phyloP scores from a whole-genome alignment of 108 stramenopile genomes.

The Schizochytrium sp. region DNA sequence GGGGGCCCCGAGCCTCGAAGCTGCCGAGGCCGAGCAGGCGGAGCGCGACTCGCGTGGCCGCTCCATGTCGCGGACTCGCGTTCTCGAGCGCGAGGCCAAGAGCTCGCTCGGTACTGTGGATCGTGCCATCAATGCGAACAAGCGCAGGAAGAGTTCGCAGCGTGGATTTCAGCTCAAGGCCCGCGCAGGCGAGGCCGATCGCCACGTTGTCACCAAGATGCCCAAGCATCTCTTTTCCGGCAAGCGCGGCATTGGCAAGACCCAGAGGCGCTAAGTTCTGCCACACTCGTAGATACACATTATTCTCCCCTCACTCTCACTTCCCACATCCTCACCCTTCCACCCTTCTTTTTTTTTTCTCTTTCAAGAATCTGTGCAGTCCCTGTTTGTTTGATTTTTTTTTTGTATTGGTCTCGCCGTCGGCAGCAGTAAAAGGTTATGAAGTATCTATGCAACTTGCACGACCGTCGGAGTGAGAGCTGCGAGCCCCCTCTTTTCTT shows the following conservation, averaged over 20 bases:
- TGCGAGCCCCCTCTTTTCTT: too few species aligned
- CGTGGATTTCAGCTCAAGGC: conserved; percentile 10
- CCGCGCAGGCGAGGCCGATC: conserved; percentile 45
- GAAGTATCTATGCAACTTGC: too few species aligned
- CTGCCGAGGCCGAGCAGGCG: not conserved
- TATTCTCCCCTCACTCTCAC: too few species aligned
- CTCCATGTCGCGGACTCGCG: not conserved
- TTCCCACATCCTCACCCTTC: too few species aligned
- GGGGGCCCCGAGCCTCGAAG: not conserved
- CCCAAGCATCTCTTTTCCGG: conserved; percentile 50
- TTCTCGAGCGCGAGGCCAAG: not conserved
- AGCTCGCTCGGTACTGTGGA: not conserved
- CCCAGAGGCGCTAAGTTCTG: conserved; percentile 29
- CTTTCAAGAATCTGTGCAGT: too few species aligned
- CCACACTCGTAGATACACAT: too few species aligned
- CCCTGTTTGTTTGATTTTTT: too few species aligned
- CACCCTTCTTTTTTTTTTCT: not conserved
- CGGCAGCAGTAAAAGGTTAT: too few species aligned
- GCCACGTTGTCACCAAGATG: conserved; percentile 36
- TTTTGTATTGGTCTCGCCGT: too few species aligned
- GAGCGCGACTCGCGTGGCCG: not conserved
- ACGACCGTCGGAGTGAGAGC: too few species aligned
- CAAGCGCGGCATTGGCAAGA: conserved; percentile 46
- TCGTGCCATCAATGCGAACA: conserved; percentile 20
- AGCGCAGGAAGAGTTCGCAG: conserved; percentile 13